Base-by-base conservation (phyloP, 1,284 basidiomycete species). In the Termitomyces sp. region DNA sequence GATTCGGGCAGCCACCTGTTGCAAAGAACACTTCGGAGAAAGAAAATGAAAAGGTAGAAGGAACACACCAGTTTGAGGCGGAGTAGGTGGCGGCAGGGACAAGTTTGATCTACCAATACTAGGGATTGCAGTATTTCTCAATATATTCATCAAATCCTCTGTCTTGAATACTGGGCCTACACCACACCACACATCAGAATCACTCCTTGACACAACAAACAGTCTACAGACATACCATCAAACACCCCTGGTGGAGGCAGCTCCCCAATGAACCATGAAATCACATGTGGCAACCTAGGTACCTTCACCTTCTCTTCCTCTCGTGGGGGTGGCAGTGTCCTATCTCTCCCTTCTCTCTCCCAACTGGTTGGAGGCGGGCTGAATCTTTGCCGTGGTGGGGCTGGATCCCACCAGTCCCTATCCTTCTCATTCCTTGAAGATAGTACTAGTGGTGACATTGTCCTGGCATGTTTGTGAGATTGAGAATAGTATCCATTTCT, bases 81-180 rank as follows among this genome's bases (percentile, higher is more conserved):
- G 75, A 5, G 79, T 71, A 21, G 77, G 73, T 13, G 78, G 75
- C 24, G 82, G 79, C 16, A 74, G 75, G 34, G 45, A 18, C 56
- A n/a, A n/a, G n/a, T 77, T 70, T 4, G 70, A 62, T 52, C 72
- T 69, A 31, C 66, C 63, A 33, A 71, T 75, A 52, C 81, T 84
- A 4, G 89, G 88, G 50, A 92, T 88, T 18, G 86, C 81, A 45
- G 87, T 86, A 63, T 81, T 86, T 42, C 82, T 76, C 66, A 92
- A 84, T 19, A 92, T 65, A 56, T 85, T 84, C 79, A 95, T 84
- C 31, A 94, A 74, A 67, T 94, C 91, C 46, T 94, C 91, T 2
- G 87, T 86, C 49, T 88, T 79, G 73, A 94, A 93, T 34, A 92
- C 78, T 14, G 92, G 91, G 2, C 91, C 91, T 93, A 58, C 40